Percentiles rank a stretch among this genome's conserved stretches.
These are phyloP conservation scores for Russula sp. DNA, from an alignment of 768 basidiomycete genomes.

Conservation along the genomic window DNA sequence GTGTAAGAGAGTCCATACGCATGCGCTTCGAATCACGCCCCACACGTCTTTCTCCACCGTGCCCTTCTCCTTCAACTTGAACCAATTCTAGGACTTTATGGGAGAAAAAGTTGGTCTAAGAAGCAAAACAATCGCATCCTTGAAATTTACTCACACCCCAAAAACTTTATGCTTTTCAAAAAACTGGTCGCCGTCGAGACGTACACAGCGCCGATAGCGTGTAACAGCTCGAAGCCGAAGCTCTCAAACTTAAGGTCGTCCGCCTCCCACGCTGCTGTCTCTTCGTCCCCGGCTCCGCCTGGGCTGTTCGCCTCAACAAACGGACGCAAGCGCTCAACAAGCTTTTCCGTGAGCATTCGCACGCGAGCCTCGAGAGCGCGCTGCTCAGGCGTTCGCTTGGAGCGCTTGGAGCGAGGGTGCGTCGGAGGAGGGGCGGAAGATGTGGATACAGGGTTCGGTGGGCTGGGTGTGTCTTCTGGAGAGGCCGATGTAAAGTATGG, in stretches of 20 bases:
- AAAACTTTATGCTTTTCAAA: slow-evolving; percentile 86
- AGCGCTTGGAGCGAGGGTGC: slow-evolving; percentile 34
- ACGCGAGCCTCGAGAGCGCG: slow-evolving; percentile 80
- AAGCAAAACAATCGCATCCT: slow-evolving; percentile 7
- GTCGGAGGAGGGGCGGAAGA: slow-evolving; percentile 5
- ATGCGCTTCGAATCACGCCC: slow-evolving; percentile 96
- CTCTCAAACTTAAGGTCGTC: slow-evolving; percentile 96
- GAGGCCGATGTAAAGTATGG: neutral
- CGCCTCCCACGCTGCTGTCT: slow-evolving; percentile 79
- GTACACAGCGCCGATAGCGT: slow-evolving; percentile 89
- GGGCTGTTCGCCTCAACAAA: slow-evolving; percentile 89
- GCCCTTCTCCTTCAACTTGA: slow-evolving; percentile 92
- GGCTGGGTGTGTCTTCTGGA: slow-evolving; percentile 16
- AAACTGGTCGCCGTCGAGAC: slow-evolving; percentile 90
- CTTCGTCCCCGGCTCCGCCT: slow-evolving; percentile 75
- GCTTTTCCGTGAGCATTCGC: slow-evolving; percentile 67
- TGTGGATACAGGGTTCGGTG: slow-evolving; percentile 23
- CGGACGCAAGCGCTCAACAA: slow-evolving; percentile 81
- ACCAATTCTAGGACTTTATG: slow-evolving; percentile 74
- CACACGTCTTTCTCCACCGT: slow-evolving; percentile 92
- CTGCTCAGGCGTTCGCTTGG: slow-evolving; percentile 76
- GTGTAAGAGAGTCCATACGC: slow-evolving; percentile 40
- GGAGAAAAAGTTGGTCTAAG: slow-evolving; percentile 38
- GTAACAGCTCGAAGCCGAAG: slow-evolving; percentile 94
- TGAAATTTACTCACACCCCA: slow-evolving; percentile 64